These are phyloP conservation scores for Fraxinus nigra DNA, from an alignment of 305 asterid genomes.

Conservation along the genomic window DNA sequence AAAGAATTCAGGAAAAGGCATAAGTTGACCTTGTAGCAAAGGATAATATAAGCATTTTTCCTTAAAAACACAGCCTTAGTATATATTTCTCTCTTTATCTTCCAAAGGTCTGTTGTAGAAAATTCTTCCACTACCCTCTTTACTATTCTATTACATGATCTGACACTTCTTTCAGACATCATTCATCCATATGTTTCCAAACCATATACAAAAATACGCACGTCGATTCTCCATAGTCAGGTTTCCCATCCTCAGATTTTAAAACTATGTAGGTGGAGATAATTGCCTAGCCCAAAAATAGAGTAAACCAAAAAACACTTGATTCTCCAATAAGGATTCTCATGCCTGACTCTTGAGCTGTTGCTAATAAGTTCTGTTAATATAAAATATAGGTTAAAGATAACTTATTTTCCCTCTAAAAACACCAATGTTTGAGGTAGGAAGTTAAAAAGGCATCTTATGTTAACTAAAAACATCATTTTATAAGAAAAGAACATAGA, in stretches of 20 bases:
- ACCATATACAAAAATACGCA: neutral
- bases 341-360: neutral
- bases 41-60: neutral
- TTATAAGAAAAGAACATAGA: neutral
- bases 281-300: neutral
- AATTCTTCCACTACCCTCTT: neutral
- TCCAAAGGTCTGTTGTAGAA: neutral
- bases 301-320: neutral
- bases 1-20: neutral
- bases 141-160: neutral
- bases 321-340: neutral
- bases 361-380: neutral
- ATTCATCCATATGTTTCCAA: neutral
- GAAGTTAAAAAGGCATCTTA: neutral
- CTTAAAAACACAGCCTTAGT: neutral
- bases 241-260: neutral
- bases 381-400: neutral
- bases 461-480: neutral
- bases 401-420: neutral
- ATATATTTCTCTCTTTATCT: neutral
- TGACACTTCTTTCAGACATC: neutral
- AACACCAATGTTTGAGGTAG: neutral
- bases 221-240: neutral
- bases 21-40: neutral
- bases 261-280: neutral